Evolutionary conservation across 208 protist genomes (phyloP).

Genomic region (Polymyxa betae): DNA sequence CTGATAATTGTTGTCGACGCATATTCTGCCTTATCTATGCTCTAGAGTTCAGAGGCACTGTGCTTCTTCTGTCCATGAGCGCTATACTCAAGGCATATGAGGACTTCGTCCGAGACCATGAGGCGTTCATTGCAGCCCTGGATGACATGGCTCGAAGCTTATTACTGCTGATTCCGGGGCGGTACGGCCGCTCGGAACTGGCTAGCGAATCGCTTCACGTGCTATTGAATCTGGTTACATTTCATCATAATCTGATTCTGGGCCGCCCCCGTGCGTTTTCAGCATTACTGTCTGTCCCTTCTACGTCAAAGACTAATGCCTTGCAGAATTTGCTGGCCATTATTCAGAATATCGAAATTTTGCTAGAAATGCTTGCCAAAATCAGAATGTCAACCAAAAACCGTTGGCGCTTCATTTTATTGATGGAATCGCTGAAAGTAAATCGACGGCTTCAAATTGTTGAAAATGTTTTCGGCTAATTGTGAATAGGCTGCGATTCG

Average conservation of each 20-base stretch:
- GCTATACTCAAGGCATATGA: too few species aligned
- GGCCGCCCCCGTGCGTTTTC: neutral
- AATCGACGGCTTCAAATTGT: too few species aligned
- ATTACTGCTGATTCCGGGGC: neutral
- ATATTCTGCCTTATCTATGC: too few species aligned
- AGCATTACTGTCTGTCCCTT: neutral
- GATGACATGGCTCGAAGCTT: neutral
- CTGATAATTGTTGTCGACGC: too few species aligned
- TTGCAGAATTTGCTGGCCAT: neutral
- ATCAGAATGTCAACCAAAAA: neutral
- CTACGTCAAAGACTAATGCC: neutral
- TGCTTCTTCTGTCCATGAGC: too few species aligned
- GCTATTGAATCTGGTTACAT: neutral
- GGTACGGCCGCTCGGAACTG: neutral
- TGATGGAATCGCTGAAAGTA: slow-evolving; percentile 9
- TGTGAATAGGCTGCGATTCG: neutral
- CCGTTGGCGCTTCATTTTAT: neutral
- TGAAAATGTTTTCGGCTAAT: too few species aligned
- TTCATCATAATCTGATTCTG: neutral
- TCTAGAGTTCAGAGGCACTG: too few species aligned
- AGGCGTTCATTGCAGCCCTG: neutral
- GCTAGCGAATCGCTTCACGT: slow-evolving; percentile 13
- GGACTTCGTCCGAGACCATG: neutral
- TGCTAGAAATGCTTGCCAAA: neutral
- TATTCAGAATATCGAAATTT: neutral